These are phyloP conservation scores for Babesia divergens DNA, from an alignment of 169 alveolate genomes.

Conservation along the genomic window DNA sequence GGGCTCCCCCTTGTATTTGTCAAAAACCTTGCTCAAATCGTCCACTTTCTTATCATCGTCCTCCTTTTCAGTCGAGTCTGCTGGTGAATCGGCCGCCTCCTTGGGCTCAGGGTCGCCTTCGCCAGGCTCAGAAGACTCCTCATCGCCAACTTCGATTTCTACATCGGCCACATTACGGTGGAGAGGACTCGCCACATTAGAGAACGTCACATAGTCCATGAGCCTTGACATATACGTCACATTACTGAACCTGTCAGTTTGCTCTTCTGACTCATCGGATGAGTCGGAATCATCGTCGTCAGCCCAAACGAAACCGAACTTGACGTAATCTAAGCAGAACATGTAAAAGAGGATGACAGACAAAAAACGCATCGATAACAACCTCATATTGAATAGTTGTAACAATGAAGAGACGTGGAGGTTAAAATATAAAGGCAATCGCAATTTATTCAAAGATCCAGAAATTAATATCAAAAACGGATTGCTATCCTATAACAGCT, in stretches of 20 bases:
- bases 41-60: not conserved
- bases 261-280: too few species aligned
- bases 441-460: too few species aligned
- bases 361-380: too few species aligned
- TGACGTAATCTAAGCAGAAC: too few species aligned
- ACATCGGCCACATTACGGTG: not conserved
- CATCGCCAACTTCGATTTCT: not conserved
- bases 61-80: not conserved
- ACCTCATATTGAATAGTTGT: too few species aligned
- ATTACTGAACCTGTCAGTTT: conserved; percentile 7
- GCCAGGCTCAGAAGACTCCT: not conserved
- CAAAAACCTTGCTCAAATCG: not conserved
- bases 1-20: not conserved
- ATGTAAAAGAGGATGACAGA: too few species aligned
- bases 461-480: too few species aligned
- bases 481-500: too few species aligned
- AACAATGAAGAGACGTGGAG: too few species aligned
- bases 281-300: too few species aligned
- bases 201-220: not conserved
- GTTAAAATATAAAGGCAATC: too few species aligned
- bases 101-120: not conserved
- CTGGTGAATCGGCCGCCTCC: not conserved
- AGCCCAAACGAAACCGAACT: too few species aligned
- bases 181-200: not conserved
- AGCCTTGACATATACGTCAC: not conserved